Base-by-base conservation (phyloP, 257 asterid genomes). In the Solanum sitiens region DNA sequence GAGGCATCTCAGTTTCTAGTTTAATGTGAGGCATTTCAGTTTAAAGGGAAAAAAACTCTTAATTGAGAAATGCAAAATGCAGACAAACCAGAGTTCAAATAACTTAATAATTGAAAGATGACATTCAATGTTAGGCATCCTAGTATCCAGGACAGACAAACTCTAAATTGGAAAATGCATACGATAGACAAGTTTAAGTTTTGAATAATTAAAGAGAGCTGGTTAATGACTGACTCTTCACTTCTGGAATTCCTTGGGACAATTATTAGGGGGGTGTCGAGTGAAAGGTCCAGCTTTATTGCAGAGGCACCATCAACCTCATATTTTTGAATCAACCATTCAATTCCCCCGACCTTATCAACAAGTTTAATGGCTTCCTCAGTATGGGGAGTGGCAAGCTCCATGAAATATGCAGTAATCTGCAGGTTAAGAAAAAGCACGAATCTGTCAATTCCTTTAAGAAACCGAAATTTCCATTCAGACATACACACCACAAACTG, bases 241-340 rank as follows among this genome's bases (percentile, higher is more conserved):
- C 99, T 97, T 88, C 80, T 88, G 82, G 99, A 97, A 92, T 95
- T 94, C 90, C 92, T 94, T 84, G 99, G 99, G 86, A 97, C 98
- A 79, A 97, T 92, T 86, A 97, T 97, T 77, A 97, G 92, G 74
- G 99, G 99, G 83, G 94, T 95, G 72, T 97, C 99, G 90, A 97
- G 92, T 59, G 95, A 93, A 92, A 97, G 99, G 92, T 97, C 98
- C 94, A 97, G 90, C 92, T 96, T 97, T 45, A 97, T 87, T 87
- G 99, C 99, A 90, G 99, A 85, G 86, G 99, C 98, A 75, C 99
- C 99, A 91, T 97, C 99, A 35, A 97, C 93, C 95, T 97, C 99
- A 83, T 96, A 93, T 88, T 97, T 97, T 92, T 95, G 95, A 90
- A 96, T 97, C 93, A 96, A 92, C 99, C 99, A 96, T 91, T 97